Base-by-base conservation (phyloP, 192 early-diverging fungal species). In the Podochytrium sp. region DNA sequence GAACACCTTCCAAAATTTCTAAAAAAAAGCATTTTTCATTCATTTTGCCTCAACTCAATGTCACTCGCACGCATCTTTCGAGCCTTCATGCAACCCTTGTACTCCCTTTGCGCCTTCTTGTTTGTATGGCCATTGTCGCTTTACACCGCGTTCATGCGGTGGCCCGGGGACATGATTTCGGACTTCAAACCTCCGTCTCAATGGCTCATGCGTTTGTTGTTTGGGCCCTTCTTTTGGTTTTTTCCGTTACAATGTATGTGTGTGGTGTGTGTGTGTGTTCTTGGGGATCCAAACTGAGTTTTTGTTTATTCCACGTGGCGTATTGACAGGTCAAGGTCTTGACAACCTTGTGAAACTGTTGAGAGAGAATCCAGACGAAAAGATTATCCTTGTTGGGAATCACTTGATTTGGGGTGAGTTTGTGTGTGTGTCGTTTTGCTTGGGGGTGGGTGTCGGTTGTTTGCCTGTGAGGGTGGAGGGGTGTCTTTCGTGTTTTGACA, bases 361-460 rank as follows among this genome's bases (percentile, higher is more conserved):
- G 18, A 16, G 16, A 16, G 18, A 33, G 18, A 72, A 76, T 33
- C 18, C 37, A 14, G 34, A 55, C 2, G 30, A 49, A 37, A 73
- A 70, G 50, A 23, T 78, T 10, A 40, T 80, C 27, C 78, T 77
- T 74, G 49, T 80, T 20, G 50, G 59, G 20, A 80, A 80, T 59
- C 79, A 80, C 58, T 65, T 70, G 25, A 38, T 49, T 65, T 71
- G 23, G 14, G 65, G 65, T 50, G 32, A 29, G 65, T 50, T 30
- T 14, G 30, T 35, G 14, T 27, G 12, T 27, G 6, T 27, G 33
- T 32, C 25, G n/a, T 25, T 7, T 25, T 58, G n/a, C 7, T 25
- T 25, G 25, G 10, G 25, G 12, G 12, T 32, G 56, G n/a, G 7
- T 29, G n/a, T 58, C 39, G n/a, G 32, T 14, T n/a, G 10, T 23